phyloP scores from a whole-genome alignment of 352 stramenopile species.

The Phytophthora aleatoria region DNA sequence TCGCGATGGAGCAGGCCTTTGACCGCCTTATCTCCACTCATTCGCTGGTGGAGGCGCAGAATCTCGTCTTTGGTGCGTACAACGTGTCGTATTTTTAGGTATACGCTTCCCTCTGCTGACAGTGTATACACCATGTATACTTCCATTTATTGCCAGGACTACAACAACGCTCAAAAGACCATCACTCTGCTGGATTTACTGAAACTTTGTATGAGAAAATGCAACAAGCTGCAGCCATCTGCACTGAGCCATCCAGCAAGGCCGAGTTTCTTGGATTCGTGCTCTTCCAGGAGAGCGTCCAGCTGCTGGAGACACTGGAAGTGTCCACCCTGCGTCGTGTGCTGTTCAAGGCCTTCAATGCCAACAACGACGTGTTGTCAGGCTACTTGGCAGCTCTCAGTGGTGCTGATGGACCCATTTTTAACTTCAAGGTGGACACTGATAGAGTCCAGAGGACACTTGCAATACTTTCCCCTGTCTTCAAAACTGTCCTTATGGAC shows the following conservation, averaged over 20 bases:
- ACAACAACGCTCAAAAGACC: slow-evolving; percentile 15
- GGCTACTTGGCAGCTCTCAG: slow-evolving; percentile 50
- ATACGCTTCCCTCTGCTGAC: background rate
- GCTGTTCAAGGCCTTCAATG: slow-evolving; percentile 47
- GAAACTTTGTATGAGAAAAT: slow-evolving; percentile 31
- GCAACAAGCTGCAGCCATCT: slow-evolving; percentile 49
- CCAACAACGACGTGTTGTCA: slow-evolving; percentile 40
- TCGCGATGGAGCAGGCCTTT: slow-evolving; percentile 23
- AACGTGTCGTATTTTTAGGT: background rate
- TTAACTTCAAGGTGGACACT: background rate
- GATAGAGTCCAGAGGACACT: slow-evolving; percentile 15
- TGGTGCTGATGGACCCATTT: slow-evolving; percentile 17
- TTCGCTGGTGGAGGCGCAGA: slow-evolving; percentile 33
- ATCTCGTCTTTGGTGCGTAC: slow-evolving; percentile 36
- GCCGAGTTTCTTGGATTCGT: slow-evolving; percentile 52
- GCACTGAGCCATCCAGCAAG: slow-evolving; percentile 49
- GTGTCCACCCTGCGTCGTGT: slow-evolving; percentile 1
- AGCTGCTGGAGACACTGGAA: slow-evolving; percentile 15
- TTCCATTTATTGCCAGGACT: slow-evolving; percentile 14
- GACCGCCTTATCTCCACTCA: slow-evolving; percentile 32
- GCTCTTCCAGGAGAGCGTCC: slow-evolving; percentile 40
- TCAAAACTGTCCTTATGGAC: slow-evolving; percentile 43
- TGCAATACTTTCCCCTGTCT: slow-evolving; percentile 35
- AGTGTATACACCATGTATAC: slow-evolving; percentile 18
- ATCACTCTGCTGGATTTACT: slow-evolving; percentile 6